Percentiles rank a stretch among this genome's conserved stretches.
phyloP scores from a whole-genome alignment of 345 rosid species.

The Euphorbia lathyris region DNA sequence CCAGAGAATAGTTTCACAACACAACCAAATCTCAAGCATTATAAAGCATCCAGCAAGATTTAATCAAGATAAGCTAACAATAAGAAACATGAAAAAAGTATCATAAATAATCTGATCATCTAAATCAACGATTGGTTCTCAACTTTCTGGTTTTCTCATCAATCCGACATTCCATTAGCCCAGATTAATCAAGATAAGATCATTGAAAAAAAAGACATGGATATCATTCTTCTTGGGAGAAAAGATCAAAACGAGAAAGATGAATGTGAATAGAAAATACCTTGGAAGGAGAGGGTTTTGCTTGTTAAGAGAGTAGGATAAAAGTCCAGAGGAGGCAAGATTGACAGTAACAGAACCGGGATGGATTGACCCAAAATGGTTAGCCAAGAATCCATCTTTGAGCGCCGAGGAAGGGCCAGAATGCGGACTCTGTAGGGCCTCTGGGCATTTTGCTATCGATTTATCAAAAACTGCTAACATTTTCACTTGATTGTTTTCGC shows the following conservation, averaged over 20 bases:
- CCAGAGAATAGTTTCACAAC: neutral
- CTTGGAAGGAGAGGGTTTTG: constrained; percentile 92
- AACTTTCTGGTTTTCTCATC: neutral
- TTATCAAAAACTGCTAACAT: constrained; percentile 93
- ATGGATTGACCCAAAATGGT: constrained; percentile 50
- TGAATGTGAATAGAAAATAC: constrained; percentile 23
- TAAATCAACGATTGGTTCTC: neutral
- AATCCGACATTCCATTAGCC: constrained; percentile 5
- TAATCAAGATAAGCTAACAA: neutral
- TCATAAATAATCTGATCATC: neutral
- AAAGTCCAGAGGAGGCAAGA: constrained; percentile 69
- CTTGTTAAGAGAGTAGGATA: constrained; percentile 65
- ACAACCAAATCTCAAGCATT: neutral
- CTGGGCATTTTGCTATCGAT: constrained; percentile 79
- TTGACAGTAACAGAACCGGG: constrained; percentile 63
- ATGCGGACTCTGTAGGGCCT: constrained; percentile 59
- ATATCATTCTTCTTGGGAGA: neutral
- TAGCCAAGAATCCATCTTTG: constrained; percentile 61
- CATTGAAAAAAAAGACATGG: neutral
- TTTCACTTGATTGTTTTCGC: neutral
- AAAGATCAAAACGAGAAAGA: neutral
- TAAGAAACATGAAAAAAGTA: neutral
- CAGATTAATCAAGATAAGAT: constrained; percentile 15
- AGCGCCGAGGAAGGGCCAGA: constrained; percentile 49
- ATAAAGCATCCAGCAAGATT: no score